Conservation (phyloP, 2,329 filamentous ascomycete genomes). For the Exophiala mesophila region DNA sequence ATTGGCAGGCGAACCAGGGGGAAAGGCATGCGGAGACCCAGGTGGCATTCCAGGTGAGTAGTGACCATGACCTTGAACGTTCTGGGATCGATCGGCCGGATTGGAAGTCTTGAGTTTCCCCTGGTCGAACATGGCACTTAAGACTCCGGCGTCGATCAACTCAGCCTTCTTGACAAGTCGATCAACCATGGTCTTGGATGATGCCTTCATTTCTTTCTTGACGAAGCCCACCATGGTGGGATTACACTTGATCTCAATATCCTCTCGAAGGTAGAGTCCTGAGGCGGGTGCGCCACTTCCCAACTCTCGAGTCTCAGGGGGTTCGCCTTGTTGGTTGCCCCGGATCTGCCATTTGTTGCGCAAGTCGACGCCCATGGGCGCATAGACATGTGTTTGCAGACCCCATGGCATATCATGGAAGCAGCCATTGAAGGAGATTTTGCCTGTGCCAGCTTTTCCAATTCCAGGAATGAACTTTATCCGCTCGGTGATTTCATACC, state of each 20-base stretch:
- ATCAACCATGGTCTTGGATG: slow-evolving; percentile 66
- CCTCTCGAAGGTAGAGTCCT: slow-evolving; percentile 75
- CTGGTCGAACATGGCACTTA: slow-evolving; percentile 26
- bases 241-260: slow-evolving; percentile 78
- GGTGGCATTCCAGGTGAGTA: slow-evolving; percentile 18
- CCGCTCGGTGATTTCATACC: slow-evolving; percentile 75
- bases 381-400: slow-evolving; percentile 77
- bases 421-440: slow-evolving; percentile 72
- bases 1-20: slow-evolving; percentile 6
- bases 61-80: slow-evolving; percentile 14
- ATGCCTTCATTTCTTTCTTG: slow-evolving; percentile 74
- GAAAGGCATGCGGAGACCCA: slow-evolving; percentile 7
- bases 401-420: slow-evolving; percentile 71
- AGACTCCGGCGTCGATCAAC: slow-evolving; percentile 31
- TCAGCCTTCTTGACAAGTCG: slow-evolving; percentile 52
- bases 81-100: slow-evolving; percentile 20
- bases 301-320: slow-evolving; percentile 59
- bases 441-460: slow-evolving; percentile 40
- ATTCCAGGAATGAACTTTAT: slow-evolving; percentile 67
- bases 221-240: slow-evolving; percentile 71
- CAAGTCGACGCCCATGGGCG: slow-evolving; percentile 74
- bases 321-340: slow-evolving; percentile 67
- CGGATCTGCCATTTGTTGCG: slow-evolving; percentile 73
- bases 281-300: slow-evolving; percentile 60
- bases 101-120: slow-evolving; percentile 23